phyloP scores from a whole-genome alignment of 768 basidiomycete species.

The Auricularia sp. region DNA sequence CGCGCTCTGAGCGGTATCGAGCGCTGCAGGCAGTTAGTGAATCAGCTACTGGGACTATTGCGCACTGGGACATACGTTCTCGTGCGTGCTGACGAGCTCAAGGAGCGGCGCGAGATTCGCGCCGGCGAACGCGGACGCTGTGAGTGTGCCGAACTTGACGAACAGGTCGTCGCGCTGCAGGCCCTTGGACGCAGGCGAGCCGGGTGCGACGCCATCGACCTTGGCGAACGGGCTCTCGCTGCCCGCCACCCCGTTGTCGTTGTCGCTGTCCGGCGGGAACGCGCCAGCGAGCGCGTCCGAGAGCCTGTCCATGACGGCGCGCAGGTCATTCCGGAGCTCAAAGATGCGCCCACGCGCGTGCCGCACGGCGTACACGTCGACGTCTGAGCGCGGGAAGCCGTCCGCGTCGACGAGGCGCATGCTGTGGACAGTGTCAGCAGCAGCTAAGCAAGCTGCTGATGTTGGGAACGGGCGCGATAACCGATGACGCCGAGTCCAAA shows the following conservation, averaged over 20 bases:
- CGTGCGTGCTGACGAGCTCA: slow-evolving; percentile 60
- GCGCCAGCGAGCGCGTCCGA: slow-evolving; percentile 58
- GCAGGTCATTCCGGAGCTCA: slow-evolving; percentile 71
- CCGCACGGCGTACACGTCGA: slow-evolving; percentile 78
- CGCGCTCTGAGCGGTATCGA: slow-evolving; percentile 49
- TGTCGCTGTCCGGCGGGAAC: slow-evolving; percentile 36
- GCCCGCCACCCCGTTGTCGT: slow-evolving; percentile 6
- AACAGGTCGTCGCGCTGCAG: slow-evolving; percentile 61
- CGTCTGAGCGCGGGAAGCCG: slow-evolving; percentile 52
- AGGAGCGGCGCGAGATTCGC: slow-evolving; percentile 60
- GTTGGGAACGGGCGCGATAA: too few species aligned
- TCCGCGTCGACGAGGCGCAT: slow-evolving; percentile 77
- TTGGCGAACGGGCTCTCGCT: slow-evolving; percentile 54
- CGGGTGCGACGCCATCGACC: slow-evolving; percentile 71
- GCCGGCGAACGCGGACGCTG: slow-evolving; percentile 39
- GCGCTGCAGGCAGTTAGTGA: slow-evolving; percentile 34
- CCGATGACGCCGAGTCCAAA: too few species aligned
- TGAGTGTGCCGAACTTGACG: slow-evolving; percentile 61
- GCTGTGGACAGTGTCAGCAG: too few species aligned
- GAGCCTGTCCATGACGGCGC: slow-evolving; percentile 53
- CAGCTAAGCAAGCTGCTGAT: too few species aligned
- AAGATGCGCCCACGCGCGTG: slow-evolving; percentile 75
- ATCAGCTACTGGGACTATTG: slow-evolving; percentile 1
- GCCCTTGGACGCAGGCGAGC: slow-evolving; percentile 77
- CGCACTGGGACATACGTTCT: slow-evolving; percentile 61